Conservation (phyloP, 2,329 filamentous ascomycete genomes). For the Pseudogymnoascus sp. region DNA sequence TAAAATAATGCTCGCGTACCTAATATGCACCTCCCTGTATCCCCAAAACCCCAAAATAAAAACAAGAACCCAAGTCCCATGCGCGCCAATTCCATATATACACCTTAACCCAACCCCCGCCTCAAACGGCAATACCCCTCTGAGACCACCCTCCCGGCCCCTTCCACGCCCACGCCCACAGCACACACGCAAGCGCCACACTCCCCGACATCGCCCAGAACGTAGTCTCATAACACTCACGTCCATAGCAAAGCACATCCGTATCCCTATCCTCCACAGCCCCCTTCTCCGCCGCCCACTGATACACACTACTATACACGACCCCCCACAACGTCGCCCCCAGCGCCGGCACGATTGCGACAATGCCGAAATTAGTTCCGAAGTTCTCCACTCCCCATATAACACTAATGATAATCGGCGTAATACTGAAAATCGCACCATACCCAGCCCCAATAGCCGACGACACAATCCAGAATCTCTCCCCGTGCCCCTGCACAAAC, state of each 20-base stretch:
- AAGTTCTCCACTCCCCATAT: conserved; percentile 99
- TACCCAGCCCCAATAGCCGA: conserved; percentile 83
- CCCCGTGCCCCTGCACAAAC: conserved; percentile 60
- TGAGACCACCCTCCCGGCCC: conserved; percentile 66
- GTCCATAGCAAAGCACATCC: conserved; percentile 68
- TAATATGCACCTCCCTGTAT: neutral
- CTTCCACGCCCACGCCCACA: conserved; percentile 76
- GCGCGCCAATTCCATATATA: neutral
- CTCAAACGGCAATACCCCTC: conserved; percentile 60
- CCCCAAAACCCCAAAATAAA: neutral
- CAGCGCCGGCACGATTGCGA: conserved; percentile 81
- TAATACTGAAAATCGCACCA: conserved; percentile 80
- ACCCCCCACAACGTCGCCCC: conserved; percentile 86
- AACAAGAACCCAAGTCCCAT: neutral
- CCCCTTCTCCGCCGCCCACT: conserved; percentile 48
- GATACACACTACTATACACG: conserved; percentile 76
- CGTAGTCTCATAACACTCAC: conserved; percentile 66
- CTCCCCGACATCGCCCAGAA: conserved; percentile 82
- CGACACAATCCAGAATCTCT: conserved; percentile 79
- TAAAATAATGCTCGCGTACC: conserved; percentile 1
- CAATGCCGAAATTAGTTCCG: conserved; percentile 93
- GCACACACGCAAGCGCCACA: conserved; percentile 65
- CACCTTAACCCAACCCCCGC: neutral
- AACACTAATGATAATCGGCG: conserved; percentile 87
- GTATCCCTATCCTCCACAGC: conserved; percentile 28